Base-by-base conservation (phyloP, 352 stramenopile genomes). In the Nothophytophthora sp. region DNA sequence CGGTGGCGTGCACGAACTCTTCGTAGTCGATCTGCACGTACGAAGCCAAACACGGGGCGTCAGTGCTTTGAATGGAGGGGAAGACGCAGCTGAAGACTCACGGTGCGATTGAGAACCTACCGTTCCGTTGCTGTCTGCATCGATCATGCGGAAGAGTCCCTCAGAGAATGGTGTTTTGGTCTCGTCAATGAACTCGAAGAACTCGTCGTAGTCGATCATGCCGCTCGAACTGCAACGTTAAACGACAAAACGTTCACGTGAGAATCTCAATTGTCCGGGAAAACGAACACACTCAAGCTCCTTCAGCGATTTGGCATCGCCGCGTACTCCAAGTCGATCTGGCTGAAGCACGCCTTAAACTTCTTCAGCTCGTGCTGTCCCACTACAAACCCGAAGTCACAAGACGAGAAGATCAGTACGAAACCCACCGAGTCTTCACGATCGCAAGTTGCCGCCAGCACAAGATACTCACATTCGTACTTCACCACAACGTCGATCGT, bases 141-240 rank as follows among this genome's bases (percentile, higher is more conserved):
- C 81, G 37, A 97, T 93, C 75, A 97, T 82, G 11, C 73, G 67
- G 52, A 97, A 97, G 13, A 97, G 63, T 0, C 82, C 78, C 46
- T 97, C 84, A 0, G 86, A 96, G 29, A 97, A 96, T 2, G 87
- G 86, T n/a, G 85, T 95, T 39, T 92, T 90, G 15, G 62, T 70
- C 59, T 97, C 85, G 35, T 96, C 87, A 38, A 97, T 86, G 39
- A 95, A 89, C 42, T 95, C 82, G 60, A 97, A 96, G 60, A 97
- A 97, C 70, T 98, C 91, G 22, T 93, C 78, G 47, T 81, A 92
- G 60, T 96, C 88, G 50, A 98, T 96, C n/a, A 77, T 63, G 2
- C 91, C 92, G 51, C 75, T 92, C 52, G 77, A 60, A 65, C 83
- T 93, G 50, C 56, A 1, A 88, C 76, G 86, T 39, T n/a, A 34